These are phyloP conservation scores for Vinca minor DNA, from an alignment of 257 asterid genomes.

Conservation along the genomic window DNA sequence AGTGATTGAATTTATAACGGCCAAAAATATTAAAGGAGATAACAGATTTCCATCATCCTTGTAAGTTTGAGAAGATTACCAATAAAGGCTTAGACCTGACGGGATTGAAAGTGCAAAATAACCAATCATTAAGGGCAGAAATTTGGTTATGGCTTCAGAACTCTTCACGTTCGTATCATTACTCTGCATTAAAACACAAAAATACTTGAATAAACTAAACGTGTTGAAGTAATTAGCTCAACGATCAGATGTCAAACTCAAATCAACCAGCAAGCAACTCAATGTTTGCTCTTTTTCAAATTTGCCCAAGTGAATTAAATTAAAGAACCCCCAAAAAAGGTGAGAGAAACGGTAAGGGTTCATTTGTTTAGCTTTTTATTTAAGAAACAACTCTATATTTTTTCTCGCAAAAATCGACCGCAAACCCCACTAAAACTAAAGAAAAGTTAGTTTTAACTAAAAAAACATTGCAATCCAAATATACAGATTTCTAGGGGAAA, in stretches of 20 bases:
- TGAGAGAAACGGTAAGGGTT: no score
- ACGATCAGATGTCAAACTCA: background rate
- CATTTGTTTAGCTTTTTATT: no score
- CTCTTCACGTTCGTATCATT: constrained; percentile 80
- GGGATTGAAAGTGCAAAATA: constrained; percentile 93
- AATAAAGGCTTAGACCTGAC: constrained; percentile 92
- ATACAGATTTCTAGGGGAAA: no score
- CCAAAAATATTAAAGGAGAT: constrained; percentile 5
- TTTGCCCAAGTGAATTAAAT: no score
- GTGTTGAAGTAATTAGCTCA: background rate
- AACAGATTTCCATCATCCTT: background rate
- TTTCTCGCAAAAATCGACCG: no score
- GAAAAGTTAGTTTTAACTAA: no score
- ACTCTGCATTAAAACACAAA: constrained; percentile 44
- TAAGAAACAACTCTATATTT: no score
- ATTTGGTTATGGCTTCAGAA: constrained; percentile 76
- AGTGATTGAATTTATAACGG: background rate
- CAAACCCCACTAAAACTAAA: no score
- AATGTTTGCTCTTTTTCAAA: background rate
- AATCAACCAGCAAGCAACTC: background rate
- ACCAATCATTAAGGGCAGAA: constrained; percentile 90
- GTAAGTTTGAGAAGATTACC: constrained; percentile 37
- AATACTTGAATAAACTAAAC: background rate
- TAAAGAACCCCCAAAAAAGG: no score
- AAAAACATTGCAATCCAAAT: no score